Base-by-base conservation (phyloP, 176 grass and related monocot species). In the Aegilops sharonensis region DNA sequence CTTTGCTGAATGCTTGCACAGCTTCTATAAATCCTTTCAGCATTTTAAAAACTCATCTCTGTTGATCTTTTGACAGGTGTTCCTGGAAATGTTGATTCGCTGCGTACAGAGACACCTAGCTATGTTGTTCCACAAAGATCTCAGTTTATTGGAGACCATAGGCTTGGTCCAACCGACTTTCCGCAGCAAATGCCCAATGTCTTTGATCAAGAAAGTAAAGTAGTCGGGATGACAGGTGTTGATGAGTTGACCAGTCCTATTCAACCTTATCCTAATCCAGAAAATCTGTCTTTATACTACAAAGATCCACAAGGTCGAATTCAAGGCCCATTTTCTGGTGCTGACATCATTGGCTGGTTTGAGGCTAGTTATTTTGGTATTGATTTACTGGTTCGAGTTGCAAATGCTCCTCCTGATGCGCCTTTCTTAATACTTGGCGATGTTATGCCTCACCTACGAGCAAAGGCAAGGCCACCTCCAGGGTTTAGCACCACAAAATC, bases 341-440 rank as follows among this genome's bases (percentile, higher is more conserved):
- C 89, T 14, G 94, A 99, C 85, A 88, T 99, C 37, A 94, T 99
- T 88, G 83, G 87, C 39, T 99, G 97, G 97, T 99, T 94, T 67
- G 97, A 99, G 83, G 90, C 97, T 64, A 81, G 90, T 75, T 99
- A 91, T 89, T 99, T 99, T 85, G 97, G 97, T 85, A 97, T 99
- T 66, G 92, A 99, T 88, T 92, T 99, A 75, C 85, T 91, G 69
- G 94, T 99, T 59, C 82, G 97, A 65, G 82, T 89, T 82, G 87
- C 56, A 39, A 92, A 85, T 90, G 91, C 83, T 47, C 88, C 89
- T 20, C 76, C 80, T 75, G 92, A 99, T 88, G 61, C 89, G 60
- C 97, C 94, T 90, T 97, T 99, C 86, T 89, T 90, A 75, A 80
- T 91, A 75, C 94, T 99, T 87, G 97, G 97, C 63, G 97, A 99